Conservation (phyloP, 2,329 filamentous ascomycete genomes). For the Metarhizium robertsii region DNA sequence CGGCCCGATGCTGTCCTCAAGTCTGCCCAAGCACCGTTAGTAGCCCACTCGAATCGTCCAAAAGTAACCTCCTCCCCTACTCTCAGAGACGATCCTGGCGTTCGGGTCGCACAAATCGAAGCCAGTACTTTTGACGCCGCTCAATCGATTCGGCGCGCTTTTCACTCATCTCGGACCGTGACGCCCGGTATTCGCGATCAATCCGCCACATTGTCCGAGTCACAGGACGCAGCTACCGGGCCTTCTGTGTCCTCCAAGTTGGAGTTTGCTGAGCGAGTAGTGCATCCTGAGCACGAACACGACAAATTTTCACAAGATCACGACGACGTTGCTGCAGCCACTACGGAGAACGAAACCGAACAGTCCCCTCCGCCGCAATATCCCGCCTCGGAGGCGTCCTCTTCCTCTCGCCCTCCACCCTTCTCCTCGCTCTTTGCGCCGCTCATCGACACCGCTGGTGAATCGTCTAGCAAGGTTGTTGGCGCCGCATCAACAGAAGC, state of each 20-base stretch:
- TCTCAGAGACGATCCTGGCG: background rate
- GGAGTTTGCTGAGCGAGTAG: conserved; percentile 22
- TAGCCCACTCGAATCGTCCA: background rate
- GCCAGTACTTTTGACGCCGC: background rate
- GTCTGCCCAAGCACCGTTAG: background rate
- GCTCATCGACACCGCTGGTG: conserved; percentile 23
- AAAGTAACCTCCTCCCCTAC: background rate
- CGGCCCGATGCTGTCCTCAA: background rate
- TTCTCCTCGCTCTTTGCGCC: conserved; percentile 52
- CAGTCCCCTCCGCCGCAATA: conserved; percentile 52
- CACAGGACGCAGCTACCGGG: conserved; percentile 23
- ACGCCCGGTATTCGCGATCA: conserved; percentile 11
- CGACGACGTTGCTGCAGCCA: conserved; percentile 12
- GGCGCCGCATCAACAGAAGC: conserved; percentile 17
- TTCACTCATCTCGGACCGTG: conserved; percentile 4
- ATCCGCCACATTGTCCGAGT: conserved; percentile 30
- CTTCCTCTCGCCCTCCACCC: conserved; percentile 44
- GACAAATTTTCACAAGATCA: conserved; percentile 12
- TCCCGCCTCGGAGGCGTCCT: conserved; percentile 41
- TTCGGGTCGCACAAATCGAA: background rate
- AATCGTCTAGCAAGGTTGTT: conserved; percentile 22
- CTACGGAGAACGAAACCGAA: conserved; percentile 19
- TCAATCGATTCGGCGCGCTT: background rate
- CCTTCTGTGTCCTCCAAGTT: conserved; percentile 22
- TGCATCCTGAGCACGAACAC: conserved; percentile 16